A percentile compares a stretch with the other conserved stretches of the same genome.
phyloP scores from a whole-genome alignment of 345 rosid genomes.

The Conringia planisiliqua region DNA sequence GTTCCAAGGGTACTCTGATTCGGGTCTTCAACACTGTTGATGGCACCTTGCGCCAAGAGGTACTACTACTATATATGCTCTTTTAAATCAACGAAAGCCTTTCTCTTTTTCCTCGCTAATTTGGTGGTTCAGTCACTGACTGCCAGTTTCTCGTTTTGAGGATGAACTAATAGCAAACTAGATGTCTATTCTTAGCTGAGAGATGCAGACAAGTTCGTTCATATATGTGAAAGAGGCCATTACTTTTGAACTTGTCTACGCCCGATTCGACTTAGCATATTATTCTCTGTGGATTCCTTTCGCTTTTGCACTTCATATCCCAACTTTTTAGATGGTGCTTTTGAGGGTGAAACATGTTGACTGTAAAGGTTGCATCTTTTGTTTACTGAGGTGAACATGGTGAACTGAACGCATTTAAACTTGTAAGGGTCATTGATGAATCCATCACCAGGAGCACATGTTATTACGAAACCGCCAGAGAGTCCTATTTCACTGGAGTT shows the following conservation, averaged over 20 bases:
- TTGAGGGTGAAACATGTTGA: not conserved
- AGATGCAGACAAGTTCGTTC: not conserved
- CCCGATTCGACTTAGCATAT: not conserved
- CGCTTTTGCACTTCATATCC: not conserved
- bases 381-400: not conserved
- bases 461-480: not conserved
- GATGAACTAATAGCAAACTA: too few relatives aligned
- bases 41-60: constrained; percentile 87
- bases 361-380: not conserved
- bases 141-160: not conserved
- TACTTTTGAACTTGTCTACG: too few relatives aligned
- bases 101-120: constrained; percentile 51
- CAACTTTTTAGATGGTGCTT: not conserved
- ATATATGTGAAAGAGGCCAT: too few relatives aligned
- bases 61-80: not conserved
- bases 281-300: not conserved
- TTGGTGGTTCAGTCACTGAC: not conserved
- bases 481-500: not conserved
- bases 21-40: constrained; percentile 72
- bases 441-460: not conserved
- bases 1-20: constrained; percentile 87
- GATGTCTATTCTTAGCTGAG: not conserved
- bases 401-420: not conserved
- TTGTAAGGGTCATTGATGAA: not conserved
- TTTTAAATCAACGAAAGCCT: not conserved